Percentiles rank a stretch among this genome's conserved stretches.
Conservation (phyloP, 371 early-diverging fungal genomes). For the Mucor sp. region DNA sequence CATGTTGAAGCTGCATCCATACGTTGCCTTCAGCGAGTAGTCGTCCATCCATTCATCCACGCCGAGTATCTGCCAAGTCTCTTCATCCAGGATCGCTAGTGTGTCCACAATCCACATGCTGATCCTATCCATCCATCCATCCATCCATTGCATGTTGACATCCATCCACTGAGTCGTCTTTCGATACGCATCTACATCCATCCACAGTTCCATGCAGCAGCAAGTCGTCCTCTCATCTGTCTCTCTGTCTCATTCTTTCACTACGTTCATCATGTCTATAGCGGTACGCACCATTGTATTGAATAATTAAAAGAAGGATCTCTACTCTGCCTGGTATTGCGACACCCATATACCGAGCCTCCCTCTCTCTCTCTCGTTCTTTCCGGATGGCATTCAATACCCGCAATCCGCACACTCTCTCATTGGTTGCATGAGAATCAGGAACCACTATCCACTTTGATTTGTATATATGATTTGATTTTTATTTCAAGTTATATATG, state of each 20-base stretch:
- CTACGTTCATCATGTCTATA: not conserved
- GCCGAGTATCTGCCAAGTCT: not conserved
- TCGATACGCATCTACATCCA: not conserved
- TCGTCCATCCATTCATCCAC: slow-evolving; percentile 1
- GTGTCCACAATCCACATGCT: not conserved
- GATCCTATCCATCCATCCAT: slow-evolving; percentile 7
- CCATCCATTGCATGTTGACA: not conserved
- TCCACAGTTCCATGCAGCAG: not conserved
- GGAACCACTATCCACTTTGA: not conserved
- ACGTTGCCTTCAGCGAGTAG: not conserved
- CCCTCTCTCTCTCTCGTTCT: too few species aligned
- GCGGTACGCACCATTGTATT: slow-evolving; percentile 30
- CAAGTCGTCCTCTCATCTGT: slow-evolving; percentile 1
- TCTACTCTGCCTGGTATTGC: slow-evolving; percentile 6
- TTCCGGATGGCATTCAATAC: slow-evolving; percentile 9
- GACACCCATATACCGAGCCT: slow-evolving; percentile 7
- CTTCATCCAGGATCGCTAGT: not conserved
- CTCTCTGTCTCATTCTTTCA: slow-evolving; percentile 6
- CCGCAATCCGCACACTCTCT: not conserved
- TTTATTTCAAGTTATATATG: not conserved
- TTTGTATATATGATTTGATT: not conserved
- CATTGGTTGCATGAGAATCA: not conserved
- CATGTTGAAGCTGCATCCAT: not conserved
- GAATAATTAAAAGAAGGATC: slow-evolving; percentile 30
- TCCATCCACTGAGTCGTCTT: not conserved